phyloP scores from a whole-genome alignment of 495 filamentous ascomycete species.

The Aspergillus cavernicola region DNA sequence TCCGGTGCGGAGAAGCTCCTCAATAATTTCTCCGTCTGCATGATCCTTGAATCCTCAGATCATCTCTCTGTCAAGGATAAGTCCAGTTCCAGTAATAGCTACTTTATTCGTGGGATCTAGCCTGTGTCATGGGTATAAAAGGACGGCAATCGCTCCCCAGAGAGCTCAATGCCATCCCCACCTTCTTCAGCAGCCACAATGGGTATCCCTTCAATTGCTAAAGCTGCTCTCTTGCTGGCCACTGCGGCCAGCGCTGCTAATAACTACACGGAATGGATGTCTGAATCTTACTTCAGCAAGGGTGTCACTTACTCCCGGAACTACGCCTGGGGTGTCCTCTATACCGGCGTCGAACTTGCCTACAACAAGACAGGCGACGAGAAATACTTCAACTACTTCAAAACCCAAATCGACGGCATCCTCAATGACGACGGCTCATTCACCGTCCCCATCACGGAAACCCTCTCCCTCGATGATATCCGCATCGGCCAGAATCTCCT shows the following conservation, averaged over 20 bases:
- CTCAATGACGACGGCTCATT: conserved; percentile 9
- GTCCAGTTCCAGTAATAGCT: not conserved
- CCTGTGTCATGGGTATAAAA: not conserved
- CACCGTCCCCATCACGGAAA: conserved; percentile 3
- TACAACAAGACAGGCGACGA: conserved; percentile 18
- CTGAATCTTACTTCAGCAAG: conserved; percentile 3
- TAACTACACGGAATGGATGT: conserved; percentile 8
- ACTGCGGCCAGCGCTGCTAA: not conserved
- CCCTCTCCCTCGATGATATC: conserved; percentile 14
- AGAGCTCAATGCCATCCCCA: not conserved
- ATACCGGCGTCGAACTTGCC: conserved; percentile 15
- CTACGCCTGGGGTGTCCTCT: conserved; percentile 6
- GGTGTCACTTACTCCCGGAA: conserved; percentile 1
- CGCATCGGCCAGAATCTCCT: conserved; percentile 16
- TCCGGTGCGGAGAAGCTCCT: not conserved
- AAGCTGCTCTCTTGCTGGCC: not conserved
- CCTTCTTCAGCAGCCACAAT: not conserved
- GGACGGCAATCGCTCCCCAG: not conserved
- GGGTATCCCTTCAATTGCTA: not conserved
- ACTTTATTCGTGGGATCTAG: not conserved
- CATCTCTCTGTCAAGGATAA: not conserved
- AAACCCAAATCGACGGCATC: conserved; percentile 9
- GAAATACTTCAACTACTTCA: conserved; percentile 6
- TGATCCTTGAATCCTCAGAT: not conserved
- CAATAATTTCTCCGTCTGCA: conserved; percentile 4